Conservation (phyloP, 306 rosid species). For the Vigna reflexopilosa region DNA sequence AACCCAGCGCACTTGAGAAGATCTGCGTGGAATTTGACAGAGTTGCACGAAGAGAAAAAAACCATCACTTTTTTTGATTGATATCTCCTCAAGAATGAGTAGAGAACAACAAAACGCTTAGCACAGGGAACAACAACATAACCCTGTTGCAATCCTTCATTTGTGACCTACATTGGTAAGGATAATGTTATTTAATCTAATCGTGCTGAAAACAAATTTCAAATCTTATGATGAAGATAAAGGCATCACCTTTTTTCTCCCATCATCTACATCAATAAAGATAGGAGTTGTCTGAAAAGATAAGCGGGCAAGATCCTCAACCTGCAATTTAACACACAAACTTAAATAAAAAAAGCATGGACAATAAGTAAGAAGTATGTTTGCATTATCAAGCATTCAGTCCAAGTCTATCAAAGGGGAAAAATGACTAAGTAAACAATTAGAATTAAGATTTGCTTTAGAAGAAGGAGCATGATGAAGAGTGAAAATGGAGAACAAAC, state of each 20-base stretch:
- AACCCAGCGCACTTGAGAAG: constrained; percentile 74
- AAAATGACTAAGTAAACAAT: background rate
- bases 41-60: constrained; percentile 95
- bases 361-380: constrained; percentile 17
- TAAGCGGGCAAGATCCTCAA: constrained; percentile 88
- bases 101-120: constrained; percentile 81
- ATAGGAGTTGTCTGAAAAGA: constrained; percentile 78
- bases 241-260: constrained; percentile 71
- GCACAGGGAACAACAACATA: constrained; percentile 87
- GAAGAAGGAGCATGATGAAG: constrained; percentile 6
- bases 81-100: constrained; percentile 79
- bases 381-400: constrained; percentile 29
- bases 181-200: constrained; percentile 39
- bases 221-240: background rate
- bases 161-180: constrained; percentile 70
- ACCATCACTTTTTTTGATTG: constrained; percentile 91
- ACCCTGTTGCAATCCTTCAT: constrained; percentile 97
- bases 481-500: constrained; percentile 50
- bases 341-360: background rate
- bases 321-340: constrained; percentile 54
- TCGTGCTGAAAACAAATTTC: constrained; percentile 20
- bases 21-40: constrained; percentile 90
- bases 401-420: background rate
- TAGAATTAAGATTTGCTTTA: constrained; percentile 8
- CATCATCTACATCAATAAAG: constrained; percentile 86